Conservation (phyloP, 768 basidiomycete species). For the Xanthoconium stramineum region DNA sequence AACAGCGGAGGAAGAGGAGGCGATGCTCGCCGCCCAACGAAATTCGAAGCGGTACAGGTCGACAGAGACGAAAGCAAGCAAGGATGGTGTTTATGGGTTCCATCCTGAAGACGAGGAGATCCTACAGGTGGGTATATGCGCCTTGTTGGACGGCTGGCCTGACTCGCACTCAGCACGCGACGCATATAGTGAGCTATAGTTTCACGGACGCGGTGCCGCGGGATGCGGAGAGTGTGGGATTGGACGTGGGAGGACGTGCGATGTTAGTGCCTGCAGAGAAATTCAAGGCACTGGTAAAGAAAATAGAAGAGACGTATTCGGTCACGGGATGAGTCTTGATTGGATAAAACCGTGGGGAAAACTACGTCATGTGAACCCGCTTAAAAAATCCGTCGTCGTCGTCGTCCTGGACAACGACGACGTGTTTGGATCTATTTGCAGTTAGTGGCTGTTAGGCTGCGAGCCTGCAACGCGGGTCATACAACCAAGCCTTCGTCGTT, state of each 20-base stretch:
- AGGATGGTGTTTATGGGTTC: constrained; percentile 65
- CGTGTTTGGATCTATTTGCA: background rate
- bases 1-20: constrained; percentile 62
- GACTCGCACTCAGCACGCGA: constrained; percentile 16
- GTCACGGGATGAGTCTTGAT: background rate
- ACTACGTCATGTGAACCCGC: too few species aligned
- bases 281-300: constrained; percentile 40
- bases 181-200: constrained; percentile 32
- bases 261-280: constrained; percentile 54
- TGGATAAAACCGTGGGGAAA: too few species aligned
- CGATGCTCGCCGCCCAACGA: constrained; percentile 41
- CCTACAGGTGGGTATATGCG: constrained; percentile 43
- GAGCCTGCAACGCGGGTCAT: background rate
- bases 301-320: constrained; percentile 36
- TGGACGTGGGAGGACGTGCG: constrained; percentile 64
- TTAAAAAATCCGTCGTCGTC: too few species aligned
- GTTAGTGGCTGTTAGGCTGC: constrained; percentile 1
- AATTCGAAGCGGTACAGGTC: constrained; percentile 37
- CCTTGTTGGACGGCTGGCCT: background rate
- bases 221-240: constrained; percentile 62
- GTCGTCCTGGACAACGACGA: background rate
- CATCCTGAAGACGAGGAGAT: constrained; percentile 86
- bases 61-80: constrained; percentile 16
- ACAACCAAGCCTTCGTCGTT: background rate
- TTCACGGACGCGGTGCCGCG: constrained; percentile 51